Percentiles rank a stretch among this genome's conserved stretches.
Evolutionary conservation across 805 yeast genomes (phyloP).

Genomic region (Diddensiella caesifluorescens): DNA sequence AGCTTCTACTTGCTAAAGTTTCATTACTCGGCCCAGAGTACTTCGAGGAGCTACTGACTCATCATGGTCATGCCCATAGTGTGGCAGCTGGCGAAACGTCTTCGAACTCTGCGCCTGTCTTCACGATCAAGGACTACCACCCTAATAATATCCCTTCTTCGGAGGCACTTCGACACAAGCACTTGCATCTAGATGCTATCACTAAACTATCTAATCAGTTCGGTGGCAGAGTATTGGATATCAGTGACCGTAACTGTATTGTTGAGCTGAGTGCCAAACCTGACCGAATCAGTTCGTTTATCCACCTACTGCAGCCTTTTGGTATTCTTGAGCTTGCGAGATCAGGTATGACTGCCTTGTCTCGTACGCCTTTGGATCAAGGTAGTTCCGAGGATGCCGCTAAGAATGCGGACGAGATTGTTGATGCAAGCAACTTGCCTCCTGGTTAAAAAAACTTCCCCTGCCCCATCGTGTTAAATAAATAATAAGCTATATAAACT

Average conservation of each 20-base stretch:
- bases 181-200: slow-evolving; percentile 79
- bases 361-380: slow-evolving; percentile 82
- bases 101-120: slow-evolving; percentile 30
- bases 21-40: slow-evolving; percentile 97
- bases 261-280: slow-evolving; percentile 95
- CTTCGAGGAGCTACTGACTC: slow-evolving; percentile 88
- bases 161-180: slow-evolving; percentile 91
- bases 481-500: background rate
- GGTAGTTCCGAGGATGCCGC: slow-evolving; percentile 41
- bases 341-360: slow-evolving; percentile 98
- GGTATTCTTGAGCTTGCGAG: slow-evolving; percentile 95
- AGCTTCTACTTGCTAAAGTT: slow-evolving; percentile 83
- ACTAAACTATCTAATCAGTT: slow-evolving; percentile 75
- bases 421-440: slow-evolving; percentile 85
- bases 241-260: slow-evolving; percentile 87
- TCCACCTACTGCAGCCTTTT: slow-evolving; percentile 87
- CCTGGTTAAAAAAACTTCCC: slow-evolving; percentile 61
- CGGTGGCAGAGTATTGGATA: slow-evolving; percentile 90
- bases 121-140: slow-evolving; percentile 49
- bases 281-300: slow-evolving; percentile 76
- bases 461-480: background rate
- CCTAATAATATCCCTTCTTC: slow-evolving; percentile 87
- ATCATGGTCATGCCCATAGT: slow-evolving; percentile 51
- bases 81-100: slow-evolving; percentile 33
- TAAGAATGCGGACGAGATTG: slow-evolving; percentile 57